Percentiles rank a stretch among this genome's conserved stretches.
These are phyloP conservation scores for Bolboschoenoplectus hybrid DNA, from an alignment of 202 grass and related monocot species.

Conservation along the genomic window DNA sequence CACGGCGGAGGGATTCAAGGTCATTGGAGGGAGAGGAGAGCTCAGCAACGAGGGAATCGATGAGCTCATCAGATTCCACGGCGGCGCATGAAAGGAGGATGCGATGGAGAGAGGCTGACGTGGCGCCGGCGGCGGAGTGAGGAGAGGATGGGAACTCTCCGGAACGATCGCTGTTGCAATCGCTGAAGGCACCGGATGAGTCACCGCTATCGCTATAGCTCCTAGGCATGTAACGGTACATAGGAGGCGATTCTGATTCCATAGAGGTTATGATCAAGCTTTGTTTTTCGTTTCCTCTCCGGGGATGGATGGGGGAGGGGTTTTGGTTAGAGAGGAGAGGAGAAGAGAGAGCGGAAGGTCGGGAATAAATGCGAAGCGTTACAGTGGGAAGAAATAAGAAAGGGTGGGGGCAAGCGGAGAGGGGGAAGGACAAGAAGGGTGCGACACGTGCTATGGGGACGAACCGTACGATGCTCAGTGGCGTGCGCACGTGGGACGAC, in stretches of 20 bases:
- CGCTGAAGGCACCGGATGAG: conserved; percentile 77
- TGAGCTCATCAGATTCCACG: conserved; percentile 58
- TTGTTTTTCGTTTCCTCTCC: not conserved
- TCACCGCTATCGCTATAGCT: conserved; percentile 85
- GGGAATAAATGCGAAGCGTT: conserved; percentile 34
- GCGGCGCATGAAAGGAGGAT: conserved; percentile 65
- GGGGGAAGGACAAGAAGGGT: not conserved
- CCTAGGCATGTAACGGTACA: conserved; percentile 39
- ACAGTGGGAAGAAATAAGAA: conserved; percentile 50
- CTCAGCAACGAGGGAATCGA: conserved; percentile 57
- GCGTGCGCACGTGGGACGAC: conserved; percentile 49
- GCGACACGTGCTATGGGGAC: conserved; percentile 48
- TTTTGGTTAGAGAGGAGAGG: not conserved
- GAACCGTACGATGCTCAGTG: conserved; percentile 35
- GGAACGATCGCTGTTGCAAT: conserved; percentile 81
- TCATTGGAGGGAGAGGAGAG: conserved; percentile 52
- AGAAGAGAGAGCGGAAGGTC: not conserved
- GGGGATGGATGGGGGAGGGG: not conserved
- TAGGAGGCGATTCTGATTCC: conserved; percentile 50
- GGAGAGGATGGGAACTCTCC: conserved; percentile 52
- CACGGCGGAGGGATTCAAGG: conserved; percentile 61
- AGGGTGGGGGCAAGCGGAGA: not conserved
- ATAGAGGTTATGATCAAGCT: not conserved
- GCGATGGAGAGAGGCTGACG: conserved; percentile 52
- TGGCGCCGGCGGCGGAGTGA: conserved; percentile 7